These are phyloP conservation scores for Kodamaea neixiangensis DNA, from an alignment of 805 yeast species.

Conservation along the genomic window DNA sequence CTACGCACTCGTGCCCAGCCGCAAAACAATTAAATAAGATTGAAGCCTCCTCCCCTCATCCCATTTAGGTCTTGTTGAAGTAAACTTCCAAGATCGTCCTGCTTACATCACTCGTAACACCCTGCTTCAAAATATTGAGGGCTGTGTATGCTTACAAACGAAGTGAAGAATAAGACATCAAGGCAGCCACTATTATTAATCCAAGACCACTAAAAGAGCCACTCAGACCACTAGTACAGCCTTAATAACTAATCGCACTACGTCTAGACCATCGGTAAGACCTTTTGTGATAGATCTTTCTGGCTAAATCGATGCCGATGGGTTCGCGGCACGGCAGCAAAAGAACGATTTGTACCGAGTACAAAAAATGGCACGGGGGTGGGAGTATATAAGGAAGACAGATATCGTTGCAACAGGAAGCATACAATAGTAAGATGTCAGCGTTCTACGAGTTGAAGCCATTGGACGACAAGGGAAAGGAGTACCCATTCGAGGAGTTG, in stretches of 20 bases:
- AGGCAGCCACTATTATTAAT: background rate
- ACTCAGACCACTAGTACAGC: too few species aligned
- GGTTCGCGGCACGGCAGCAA: background rate
- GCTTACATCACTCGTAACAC: too few species aligned
- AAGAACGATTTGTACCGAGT: background rate
- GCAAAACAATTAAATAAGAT: too few species aligned
- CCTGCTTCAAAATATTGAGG: too few species aligned
- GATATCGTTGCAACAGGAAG: background rate
- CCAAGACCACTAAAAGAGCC: too few species aligned
- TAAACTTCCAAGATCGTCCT: too few species aligned
- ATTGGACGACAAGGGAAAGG: conserved; percentile 58
- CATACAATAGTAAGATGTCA: conserved; percentile 39
- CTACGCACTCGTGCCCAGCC: too few species aligned
- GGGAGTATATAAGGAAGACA: background rate
- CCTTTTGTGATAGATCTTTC: background rate
- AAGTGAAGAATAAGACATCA: too few species aligned
- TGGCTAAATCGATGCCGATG: background rate
- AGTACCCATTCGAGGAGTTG: conserved; percentile 58
- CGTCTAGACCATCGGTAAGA: background rate
- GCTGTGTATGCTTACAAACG: too few species aligned
- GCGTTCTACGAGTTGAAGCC: conserved; percentile 69
- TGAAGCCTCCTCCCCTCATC: too few species aligned
- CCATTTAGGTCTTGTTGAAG: too few species aligned
- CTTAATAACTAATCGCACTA: background rate
- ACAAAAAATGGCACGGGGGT: background rate